A percentile compares a stretch with the other conserved stretches of the same genome.
phyloP scores from a whole-genome alignment of 331 rosid species.

The Acacia pycnantha region DNA sequence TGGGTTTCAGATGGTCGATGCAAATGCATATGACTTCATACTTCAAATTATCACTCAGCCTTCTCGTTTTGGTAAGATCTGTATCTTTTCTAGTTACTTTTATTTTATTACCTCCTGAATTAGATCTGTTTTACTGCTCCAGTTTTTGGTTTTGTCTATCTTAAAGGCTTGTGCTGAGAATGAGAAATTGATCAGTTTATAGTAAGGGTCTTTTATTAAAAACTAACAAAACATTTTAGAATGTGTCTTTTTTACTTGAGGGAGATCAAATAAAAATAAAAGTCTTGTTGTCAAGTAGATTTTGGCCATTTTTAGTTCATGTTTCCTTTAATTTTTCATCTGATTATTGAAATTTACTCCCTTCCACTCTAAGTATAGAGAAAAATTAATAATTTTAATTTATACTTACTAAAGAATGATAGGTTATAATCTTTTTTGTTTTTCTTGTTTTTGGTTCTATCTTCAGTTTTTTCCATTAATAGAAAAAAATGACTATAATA shows the following conservation, averaged over 20 bases:
- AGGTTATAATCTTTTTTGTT: too few relatives aligned
- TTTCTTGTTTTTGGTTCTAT: too few relatives aligned
- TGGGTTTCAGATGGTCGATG: conserved; percentile 41
- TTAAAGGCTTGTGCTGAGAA: not conserved
- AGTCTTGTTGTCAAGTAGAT: not conserved
- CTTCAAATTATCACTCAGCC: conserved; percentile 29
- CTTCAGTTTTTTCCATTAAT: not conserved
- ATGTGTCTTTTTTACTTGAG: not conserved
- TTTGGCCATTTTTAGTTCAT: not conserved
- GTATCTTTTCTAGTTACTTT: too few relatives aligned
- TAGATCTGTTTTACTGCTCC: not conserved
- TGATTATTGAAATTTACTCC: too few relatives aligned
- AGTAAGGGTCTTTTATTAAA: not conserved
- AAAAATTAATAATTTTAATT: too few relatives aligned
- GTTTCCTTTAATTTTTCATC: not conserved
- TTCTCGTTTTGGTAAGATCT: conserved; percentile 24
- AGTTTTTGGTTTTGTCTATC: not conserved
- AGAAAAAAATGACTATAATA: too few relatives aligned
- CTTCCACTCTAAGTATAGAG: too few relatives aligned
- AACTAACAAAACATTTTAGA: not conserved
- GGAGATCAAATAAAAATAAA: not conserved
- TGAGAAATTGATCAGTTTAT: not conserved
- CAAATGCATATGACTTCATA: conserved; percentile 22
- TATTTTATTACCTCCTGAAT: not conserved
- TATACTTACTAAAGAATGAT: not conserved